Evolutionary conservation across 345 rosid genomes (phyloP), one percentile per base, ranked within the genome.

Genomic region (Eucalyptus cloeziana): DNA sequence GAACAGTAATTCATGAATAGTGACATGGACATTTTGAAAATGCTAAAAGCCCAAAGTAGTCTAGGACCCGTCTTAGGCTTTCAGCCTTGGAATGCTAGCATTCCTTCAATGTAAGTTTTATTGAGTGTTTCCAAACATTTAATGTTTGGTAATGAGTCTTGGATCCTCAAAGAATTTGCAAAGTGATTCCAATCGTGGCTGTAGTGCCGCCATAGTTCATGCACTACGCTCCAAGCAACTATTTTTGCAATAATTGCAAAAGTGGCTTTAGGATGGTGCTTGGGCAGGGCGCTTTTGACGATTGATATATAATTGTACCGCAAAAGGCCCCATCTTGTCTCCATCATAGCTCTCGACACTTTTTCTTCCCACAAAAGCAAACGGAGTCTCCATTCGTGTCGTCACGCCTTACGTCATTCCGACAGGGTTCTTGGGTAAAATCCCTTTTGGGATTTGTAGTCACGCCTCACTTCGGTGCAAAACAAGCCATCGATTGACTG

Each of bases 341-440:
- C 45, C 45, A 37, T 10, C 7, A 16, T 15, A 0, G 5, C 27
- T 19, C 14, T 19, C 13, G 1, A 8, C 25, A 5, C 22, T 13
- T 14, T 64, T 64, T n/a, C 76, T n/a, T 62, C 4, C 17, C 8
- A 27, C 69, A 3, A 12, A 13, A 30, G 69, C 16, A 62, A 0
- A 13, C 8, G 2, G 15, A 62, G 14, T 62, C 69, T 13, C 4
- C 0, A 62, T 37, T 71, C 5, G 27, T 37, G 81, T 19, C 45
- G 45, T 37, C 81, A 71, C 45, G 81, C 25, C 81, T 37, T 71
- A 71, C 45, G 81, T 10, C 81, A 37, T 71, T 10, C 27, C 43
- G 22, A 69, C 13, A 0, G 43, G 21, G 13, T 33, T 52, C 25
- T 3, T 17, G 13, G 13, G 22, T 16, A 10, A 21, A 67, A 67